Conservation (phyloP, 2,329 filamentous ascomycete genomes). For the Stromatinia cepivora region DNA sequence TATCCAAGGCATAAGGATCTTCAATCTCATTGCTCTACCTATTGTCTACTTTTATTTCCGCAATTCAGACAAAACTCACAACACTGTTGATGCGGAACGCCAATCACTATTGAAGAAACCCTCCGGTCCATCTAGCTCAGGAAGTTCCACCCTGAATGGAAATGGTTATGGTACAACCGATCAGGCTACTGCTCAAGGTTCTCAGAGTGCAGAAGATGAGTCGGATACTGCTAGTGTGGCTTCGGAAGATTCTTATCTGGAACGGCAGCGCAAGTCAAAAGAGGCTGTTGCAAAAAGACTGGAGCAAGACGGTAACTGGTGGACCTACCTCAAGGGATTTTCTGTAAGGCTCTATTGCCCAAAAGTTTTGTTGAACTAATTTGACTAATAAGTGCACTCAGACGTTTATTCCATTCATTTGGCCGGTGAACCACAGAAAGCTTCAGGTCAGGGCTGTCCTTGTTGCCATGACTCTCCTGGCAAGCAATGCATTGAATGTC, state of each 20-base stretch:
- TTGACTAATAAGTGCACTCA: constrained; percentile 36
- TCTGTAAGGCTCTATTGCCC: constrained; percentile 43
- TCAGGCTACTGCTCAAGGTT: constrained; percentile 27
- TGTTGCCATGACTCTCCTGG: constrained; percentile 67
- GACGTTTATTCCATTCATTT: constrained; percentile 77
- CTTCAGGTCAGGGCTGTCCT: constrained; percentile 69
- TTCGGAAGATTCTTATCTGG: constrained; percentile 56
- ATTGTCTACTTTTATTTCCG: constrained; percentile 40
- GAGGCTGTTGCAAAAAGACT: constrained; percentile 66
- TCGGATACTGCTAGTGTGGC: constrained; percentile 38
- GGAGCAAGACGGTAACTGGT: constrained; percentile 74
- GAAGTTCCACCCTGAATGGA: constrained; percentile 30
- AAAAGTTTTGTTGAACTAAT: not conserved
- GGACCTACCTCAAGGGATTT: constrained; percentile 74
- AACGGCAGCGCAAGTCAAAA: constrained; percentile 52
- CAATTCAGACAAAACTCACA: constrained; percentile 38
- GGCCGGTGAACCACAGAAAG: constrained; percentile 65
- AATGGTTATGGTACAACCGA: constrained; percentile 37
- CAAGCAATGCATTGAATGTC: constrained; percentile 71
- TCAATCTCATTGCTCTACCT: constrained; percentile 42
- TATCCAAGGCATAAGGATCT: constrained; percentile 37
- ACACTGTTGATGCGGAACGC: constrained; percentile 54
- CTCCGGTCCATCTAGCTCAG: constrained; percentile 39
- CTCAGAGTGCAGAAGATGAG: constrained; percentile 25
- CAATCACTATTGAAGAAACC: constrained; percentile 56